Conservation (phyloP, 768 basidiomycete genomes). For the Pleurotus pulmonarius region DNA sequence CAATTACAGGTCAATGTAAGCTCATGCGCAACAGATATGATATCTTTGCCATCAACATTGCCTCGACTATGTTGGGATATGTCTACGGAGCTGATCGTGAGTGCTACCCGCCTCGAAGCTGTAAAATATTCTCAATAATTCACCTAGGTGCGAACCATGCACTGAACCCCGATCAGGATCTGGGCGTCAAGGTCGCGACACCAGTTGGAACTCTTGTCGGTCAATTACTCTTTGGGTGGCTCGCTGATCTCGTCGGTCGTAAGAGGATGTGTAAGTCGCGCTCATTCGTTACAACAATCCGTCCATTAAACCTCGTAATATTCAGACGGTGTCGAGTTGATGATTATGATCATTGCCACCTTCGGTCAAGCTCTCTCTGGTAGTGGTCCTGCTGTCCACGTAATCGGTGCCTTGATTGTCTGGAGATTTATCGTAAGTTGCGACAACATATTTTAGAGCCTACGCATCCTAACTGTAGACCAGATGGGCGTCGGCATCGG, state of each 20-base stretch:
- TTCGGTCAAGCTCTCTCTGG: slow-evolving; percentile 80
- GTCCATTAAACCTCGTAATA: background rate
- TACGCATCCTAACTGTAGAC: background rate
- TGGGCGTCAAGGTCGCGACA: slow-evolving; percentile 75
- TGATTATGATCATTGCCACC: slow-evolving; percentile 78
- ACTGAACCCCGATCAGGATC: slow-evolving; percentile 59
- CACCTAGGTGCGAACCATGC: slow-evolving; percentile 23
- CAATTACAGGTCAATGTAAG: background rate
- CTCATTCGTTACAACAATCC: background rate
- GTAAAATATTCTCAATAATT: background rate
- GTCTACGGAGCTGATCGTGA: slow-evolving; percentile 53
- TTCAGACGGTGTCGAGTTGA: slow-evolving; percentile 66
- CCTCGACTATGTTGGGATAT: slow-evolving; percentile 77
- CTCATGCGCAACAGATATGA: slow-evolving; percentile 49
- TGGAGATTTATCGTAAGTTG: slow-evolving; percentile 74
- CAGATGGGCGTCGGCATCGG: slow-evolving; percentile 83
- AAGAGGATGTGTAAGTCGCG: slow-evolving; percentile 72
- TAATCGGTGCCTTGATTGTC: slow-evolving; percentile 73
- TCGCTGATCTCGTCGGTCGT: slow-evolving; percentile 73
- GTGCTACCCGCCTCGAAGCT: background rate
- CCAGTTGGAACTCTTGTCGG: slow-evolving; percentile 75
- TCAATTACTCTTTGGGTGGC: slow-evolving; percentile 76
- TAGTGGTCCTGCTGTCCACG: slow-evolving; percentile 57
- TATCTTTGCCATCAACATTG: slow-evolving; percentile 89
- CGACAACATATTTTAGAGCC: background rate